Percentiles rank a stretch among this genome's conserved stretches.
phyloP scores from a whole-genome alignment of 805 yeast genomes.

The Candida boleticola region DNA sequence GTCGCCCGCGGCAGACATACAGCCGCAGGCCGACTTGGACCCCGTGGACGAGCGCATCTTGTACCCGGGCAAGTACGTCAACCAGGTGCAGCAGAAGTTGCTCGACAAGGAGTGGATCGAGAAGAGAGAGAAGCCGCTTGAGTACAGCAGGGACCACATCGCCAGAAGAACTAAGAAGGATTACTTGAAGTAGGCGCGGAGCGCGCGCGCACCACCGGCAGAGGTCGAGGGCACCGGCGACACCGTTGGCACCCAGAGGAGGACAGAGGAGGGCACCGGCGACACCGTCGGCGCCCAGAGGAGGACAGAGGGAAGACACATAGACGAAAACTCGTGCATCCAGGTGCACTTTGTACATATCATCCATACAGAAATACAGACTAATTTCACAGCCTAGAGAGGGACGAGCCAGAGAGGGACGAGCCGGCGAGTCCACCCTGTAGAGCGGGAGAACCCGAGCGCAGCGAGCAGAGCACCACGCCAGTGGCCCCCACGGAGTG shows the following conservation, averaged over 20 bases:
- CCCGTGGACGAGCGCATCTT: constrained; percentile 61
- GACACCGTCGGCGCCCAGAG: background rate
- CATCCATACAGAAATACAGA: too few relatives aligned
- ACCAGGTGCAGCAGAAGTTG: constrained; percentile 27
- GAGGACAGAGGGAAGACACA: background rate
- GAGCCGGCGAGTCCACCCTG: too few relatives aligned
- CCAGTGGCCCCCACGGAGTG: too few relatives aligned
- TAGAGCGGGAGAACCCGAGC: too few relatives aligned
- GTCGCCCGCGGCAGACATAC: constrained; percentile 22
- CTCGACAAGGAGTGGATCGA: constrained; percentile 45
- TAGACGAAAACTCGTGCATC: too few relatives aligned
- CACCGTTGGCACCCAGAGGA: background rate
- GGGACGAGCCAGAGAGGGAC: too few relatives aligned
- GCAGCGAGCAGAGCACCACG: too few relatives aligned
- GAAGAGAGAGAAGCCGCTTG: constrained; percentile 39
- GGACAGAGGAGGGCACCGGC: background rate
- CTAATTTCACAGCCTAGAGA: too few relatives aligned
- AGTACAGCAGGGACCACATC: constrained; percentile 27
- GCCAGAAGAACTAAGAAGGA: constrained; percentile 15
- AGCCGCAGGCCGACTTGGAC: constrained; percentile 47
- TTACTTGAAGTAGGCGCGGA: constrained; percentile 5
- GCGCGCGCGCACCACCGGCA: too few relatives aligned
- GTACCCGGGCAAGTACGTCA: constrained; percentile 69
- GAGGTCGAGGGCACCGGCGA: background rate
- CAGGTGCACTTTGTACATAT: too few relatives aligned